Percentiles rank a stretch among this genome's conserved stretches.
phyloP scores from a whole-genome alignment of 1,139 yeast species.

The Kazachstania sp. region DNA sequence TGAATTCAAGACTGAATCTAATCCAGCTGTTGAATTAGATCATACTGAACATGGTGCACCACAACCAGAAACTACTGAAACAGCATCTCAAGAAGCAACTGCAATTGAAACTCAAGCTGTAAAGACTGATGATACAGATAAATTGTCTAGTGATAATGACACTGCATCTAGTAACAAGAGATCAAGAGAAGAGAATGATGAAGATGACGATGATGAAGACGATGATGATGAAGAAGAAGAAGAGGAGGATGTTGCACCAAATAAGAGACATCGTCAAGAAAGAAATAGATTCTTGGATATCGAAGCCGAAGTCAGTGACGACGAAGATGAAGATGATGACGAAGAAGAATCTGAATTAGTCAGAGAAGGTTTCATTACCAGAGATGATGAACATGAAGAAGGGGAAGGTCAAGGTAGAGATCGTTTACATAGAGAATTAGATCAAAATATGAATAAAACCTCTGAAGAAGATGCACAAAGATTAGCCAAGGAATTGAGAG shows the following conservation, averaged over 20 bases:
- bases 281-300: conserved; percentile 94
- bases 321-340: conserved; percentile 90
- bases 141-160: neutral
- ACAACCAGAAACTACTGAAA: neutral
- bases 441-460: conserved; percentile 78
- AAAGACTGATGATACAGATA: neutral
- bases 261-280: conserved; percentile 55
- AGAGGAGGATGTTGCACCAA: conserved; percentile 57
- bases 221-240: conserved; percentile 51
- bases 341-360: conserved; percentile 87
- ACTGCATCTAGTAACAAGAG: neutral
- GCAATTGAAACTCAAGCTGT: neutral
- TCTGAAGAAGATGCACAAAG: conserved; percentile 95
- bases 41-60: conserved; percentile 2
- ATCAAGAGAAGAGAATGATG: conserved; percentile 13
- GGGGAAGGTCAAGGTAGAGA: conserved; percentile 43
- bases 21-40: neutral
- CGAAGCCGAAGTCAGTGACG: conserved; percentile 98
- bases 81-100: neutral
- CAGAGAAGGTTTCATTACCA: conserved; percentile 67
- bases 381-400: conserved; percentile 57
- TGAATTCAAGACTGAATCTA: conserved; percentile 1
- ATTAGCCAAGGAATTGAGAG: conserved; percentile 85
- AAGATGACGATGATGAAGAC: conserved; percentile 36
- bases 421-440: conserved; percentile 83